These are phyloP conservation scores for Tothia fuscella DNA, from an alignment of 2,329 filamentous ascomycete species.

Conservation along the genomic window DNA sequence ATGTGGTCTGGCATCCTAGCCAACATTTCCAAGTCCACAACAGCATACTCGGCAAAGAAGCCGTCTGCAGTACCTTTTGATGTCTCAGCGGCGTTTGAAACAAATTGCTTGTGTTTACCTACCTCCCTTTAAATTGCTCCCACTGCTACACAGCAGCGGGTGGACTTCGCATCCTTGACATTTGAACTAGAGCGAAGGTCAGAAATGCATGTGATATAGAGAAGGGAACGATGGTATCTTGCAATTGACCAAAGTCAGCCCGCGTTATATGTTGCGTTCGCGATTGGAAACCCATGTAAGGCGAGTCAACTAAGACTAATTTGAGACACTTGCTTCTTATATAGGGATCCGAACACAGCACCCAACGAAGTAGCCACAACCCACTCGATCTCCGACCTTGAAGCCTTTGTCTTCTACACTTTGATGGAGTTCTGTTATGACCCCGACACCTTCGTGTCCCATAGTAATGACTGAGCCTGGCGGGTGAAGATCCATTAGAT, in stretches of 20 bases:
- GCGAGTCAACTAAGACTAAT: too few relatives aligned
- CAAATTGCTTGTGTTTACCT: too few relatives aligned
- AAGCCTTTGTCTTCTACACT: conserved; percentile 28
- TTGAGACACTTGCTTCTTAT: too few relatives aligned
- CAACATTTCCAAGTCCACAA: conserved; percentile 35
- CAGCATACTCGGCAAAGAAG: conserved; percentile 36
- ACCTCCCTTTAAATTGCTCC: too few relatives aligned
- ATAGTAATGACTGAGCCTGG: conserved; percentile 26
- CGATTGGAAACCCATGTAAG: too few relatives aligned
- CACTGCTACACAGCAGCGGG: conserved; percentile 29
- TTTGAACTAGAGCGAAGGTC: too few relatives aligned
- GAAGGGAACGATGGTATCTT: too few relatives aligned
- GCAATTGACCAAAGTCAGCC: too few relatives aligned
- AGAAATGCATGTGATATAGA: too few relatives aligned
- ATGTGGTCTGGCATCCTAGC: conserved; percentile 27
- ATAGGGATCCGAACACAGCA: too few relatives aligned
- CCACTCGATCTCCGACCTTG: conserved; percentile 32
- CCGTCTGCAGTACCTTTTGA: conserved; percentile 30
- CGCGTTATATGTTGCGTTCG: too few relatives aligned
- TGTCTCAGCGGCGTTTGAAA: too few relatives aligned
- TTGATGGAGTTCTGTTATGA: conserved; percentile 26
- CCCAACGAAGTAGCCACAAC: conserved; percentile 34
- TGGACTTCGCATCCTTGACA: conserved; percentile 36
- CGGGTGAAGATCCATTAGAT: conserved; percentile 22
- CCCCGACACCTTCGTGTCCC: conserved; percentile 37